Evolutionary conservation across 2,329 filamentous ascomycete genomes (phyloP), one percentile per base, ranked within the genome.

Genomic region (Periglandula ipomoeae): DNA sequence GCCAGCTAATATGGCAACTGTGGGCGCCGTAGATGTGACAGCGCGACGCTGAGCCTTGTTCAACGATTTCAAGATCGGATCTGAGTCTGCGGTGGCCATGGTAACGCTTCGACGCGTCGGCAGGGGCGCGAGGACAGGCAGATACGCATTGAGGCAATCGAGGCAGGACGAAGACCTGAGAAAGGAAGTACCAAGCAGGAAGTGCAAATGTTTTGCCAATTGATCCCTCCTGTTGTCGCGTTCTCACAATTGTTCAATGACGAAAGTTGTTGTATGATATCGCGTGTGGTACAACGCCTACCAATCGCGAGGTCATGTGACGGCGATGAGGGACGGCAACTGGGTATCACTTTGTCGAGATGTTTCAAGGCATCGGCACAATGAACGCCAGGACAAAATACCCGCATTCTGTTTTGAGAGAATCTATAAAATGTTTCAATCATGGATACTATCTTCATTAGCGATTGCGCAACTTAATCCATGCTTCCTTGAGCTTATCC

Each of bases 1-100:
- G 0, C 81, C 81, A 35, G 82, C 82, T 39, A 86, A 67, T 49
- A 86, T 85, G 44, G 82, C 82, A 17, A 86, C 76, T 0, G 78
- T 81, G 8, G 70, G 56, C 2, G 73, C 67, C 27, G 64, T 56
- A 5, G 78, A 79, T 19, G 70, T 75, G 27, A 81, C 78, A 3
- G 78, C 78, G 9, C 70, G 73, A 23, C 69, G 65, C 62, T 82
- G 78, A 15, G 78, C 78, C 35, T 67, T 56, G 54, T 82, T 82
- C 26, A 81, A 66, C 41, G 70, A 73, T 48, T 63, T 60, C 51
- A 81, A 63, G 46, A 79, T 66, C 44, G 64, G 24, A 8, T 50
- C 40, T 24, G 52, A 56, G 46, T 48, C 64, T 58, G 32, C 48
- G 40, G 40, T 54, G 23, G 56, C 38, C 63, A 66, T 66, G 52